Evolutionary conservation across 108 stramenopile genomes (phyloP), one percentile per base, ranked within the genome.

Genomic region (Mayamaea pseudoterrestris): DNA sequence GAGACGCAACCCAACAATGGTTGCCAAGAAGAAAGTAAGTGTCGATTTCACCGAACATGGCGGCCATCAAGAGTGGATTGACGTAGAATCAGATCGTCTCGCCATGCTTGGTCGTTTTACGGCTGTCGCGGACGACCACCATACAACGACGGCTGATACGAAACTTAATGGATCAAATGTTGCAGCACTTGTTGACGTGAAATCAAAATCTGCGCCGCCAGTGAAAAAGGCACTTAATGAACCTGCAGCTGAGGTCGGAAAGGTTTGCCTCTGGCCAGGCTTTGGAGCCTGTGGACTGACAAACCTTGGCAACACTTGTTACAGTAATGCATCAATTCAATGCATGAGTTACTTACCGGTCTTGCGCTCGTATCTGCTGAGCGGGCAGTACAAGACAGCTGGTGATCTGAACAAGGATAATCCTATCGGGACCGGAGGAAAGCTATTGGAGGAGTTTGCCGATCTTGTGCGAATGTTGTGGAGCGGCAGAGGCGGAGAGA

Each of bases 241-340:
- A 30, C 25, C 37, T n/a, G 17, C 8, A 42, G 47, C 22, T 47
- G 29, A 42, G 30, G 36, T 46, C 11, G 53, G 51, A 35, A 83
- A 65, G 25, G 17, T 81, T 24, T 90, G 89, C 53, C 57, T 69
- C 20, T 73, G 83, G 46, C 89, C 89, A 13, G 76, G 79, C 0
- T 90, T 76, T 51, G 89, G 89, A 28, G 83, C 89, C 36, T 86
- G 83, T 37, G 90, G 90, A 11, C 50, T 92, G 35, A 50, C 63
- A 1, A 92, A 92, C 60, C 60, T 92, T 29, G 90, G 90, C n/a
- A 98, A 98, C 53, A 95, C 96, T 8, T 98, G 96, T 72, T 98
- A 93, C 63, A 66, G 81, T 5, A 95, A 93, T 47, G 70, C 93
- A 14, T 92, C 90, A n/a, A 58, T 94, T 43, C 93, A 98, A 58